Percentiles rank a stretch among this genome's conserved stretches.
Evolutionary conservation across 2,329 filamentous ascomycete genomes (phyloP).

Genomic region (Plectosphaerella plurivora): DNA sequence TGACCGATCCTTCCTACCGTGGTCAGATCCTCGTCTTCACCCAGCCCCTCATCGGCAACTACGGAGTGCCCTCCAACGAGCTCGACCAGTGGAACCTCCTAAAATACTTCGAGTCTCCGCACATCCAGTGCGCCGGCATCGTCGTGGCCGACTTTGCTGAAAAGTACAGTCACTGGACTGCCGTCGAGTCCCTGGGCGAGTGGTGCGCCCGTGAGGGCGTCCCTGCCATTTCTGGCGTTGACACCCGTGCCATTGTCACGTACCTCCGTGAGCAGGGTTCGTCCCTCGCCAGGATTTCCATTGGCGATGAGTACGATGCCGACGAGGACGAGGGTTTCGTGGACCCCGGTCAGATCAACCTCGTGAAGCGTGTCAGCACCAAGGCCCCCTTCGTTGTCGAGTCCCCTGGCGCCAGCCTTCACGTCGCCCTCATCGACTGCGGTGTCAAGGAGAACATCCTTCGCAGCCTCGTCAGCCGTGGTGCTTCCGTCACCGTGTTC

Average conservation of each 20-base stretch:
- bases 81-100: slow-evolving; percentile 86
- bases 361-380: slow-evolving; percentile 93
- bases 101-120: slow-evolving; percentile 97
- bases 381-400: slow-evolving; percentile 96
- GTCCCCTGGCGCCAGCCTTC: slow-evolving; percentile 75
- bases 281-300: slow-evolving; percentile 87
- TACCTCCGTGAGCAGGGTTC: slow-evolving; percentile 94
- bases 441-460: slow-evolving; percentile 99
- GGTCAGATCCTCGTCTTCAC: slow-evolving; percentile 98
- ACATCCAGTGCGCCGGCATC: slow-evolving; percentile 93
- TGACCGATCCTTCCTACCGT: slow-evolving; percentile 83
- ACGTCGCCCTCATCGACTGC: slow-evolving; percentile 94
- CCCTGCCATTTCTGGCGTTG: slow-evolving; percentile 92
- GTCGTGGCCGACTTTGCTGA: slow-evolving; percentile 93
- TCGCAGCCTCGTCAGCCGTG: slow-evolving; percentile 85
- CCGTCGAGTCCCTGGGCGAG: slow-evolving; percentile 84
- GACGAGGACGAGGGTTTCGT: slow-evolving; percentile 96
- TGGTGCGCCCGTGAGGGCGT: slow-evolving; percentile 98
- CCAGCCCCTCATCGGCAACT: slow-evolving; percentile 96
- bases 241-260: slow-evolving; percentile 95
- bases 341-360: slow-evolving; percentile 93
- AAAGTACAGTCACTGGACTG: slow-evolving; percentile 98
- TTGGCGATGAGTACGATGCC: slow-evolving; percentile 96
- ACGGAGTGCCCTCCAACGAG: slow-evolving; percentile 83
- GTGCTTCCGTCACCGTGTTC: slow-evolving; percentile 89